A percentile compares a stretch with the other conserved stretches of the same genome.
phyloP scores from a whole-genome alignment of 2,329 filamentous ascomycete genomes.

The Didymella pomorum region DNA sequence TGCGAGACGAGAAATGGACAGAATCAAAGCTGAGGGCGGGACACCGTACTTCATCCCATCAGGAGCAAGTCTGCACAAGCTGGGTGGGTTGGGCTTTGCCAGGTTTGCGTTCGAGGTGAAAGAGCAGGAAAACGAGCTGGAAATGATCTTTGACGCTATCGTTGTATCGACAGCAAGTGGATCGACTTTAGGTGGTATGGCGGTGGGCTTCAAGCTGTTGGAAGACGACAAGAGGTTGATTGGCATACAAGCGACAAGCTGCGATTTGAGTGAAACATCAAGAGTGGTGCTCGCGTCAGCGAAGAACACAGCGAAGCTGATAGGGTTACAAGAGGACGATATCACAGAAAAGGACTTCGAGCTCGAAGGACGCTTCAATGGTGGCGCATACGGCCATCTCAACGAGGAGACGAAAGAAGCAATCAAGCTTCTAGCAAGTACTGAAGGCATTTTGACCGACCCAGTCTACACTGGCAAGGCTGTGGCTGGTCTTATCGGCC shows the following conservation, averaged over 20 bases:
- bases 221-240: neutral
- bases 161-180: conserved; percentile 16
- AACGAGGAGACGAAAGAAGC: conserved; percentile 8
- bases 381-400: conserved; percentile 6
- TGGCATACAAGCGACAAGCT: conserved; percentile 17
- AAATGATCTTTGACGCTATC: conserved; percentile 8
- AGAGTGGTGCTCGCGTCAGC: conserved; percentile 7
- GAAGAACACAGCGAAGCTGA: conserved; percentile 3
- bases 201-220: conserved; percentile 11
- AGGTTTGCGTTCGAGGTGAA: conserved; percentile 12
- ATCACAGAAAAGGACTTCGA: conserved; percentile 5
- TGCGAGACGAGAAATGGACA: conserved; percentile 12
- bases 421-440: conserved; percentile 11
- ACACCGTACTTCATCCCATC: conserved; percentile 20
- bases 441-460: conserved; percentile 15
- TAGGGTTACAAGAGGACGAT: conserved; percentile 6
- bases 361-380: conserved; percentile 13
- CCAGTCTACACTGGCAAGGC: conserved; percentile 20
- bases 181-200: conserved; percentile 18
- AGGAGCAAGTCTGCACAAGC: conserved; percentile 10
- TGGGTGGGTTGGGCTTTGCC: conserved; percentile 18
- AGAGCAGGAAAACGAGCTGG: conserved; percentile 12
- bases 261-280: conserved; percentile 6
- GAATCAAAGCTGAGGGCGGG: conserved; percentile 5
- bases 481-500: conserved; percentile 8